phyloP scores from a whole-genome alignment of 345 rosid species.

The Gossypium longicalyx region DNA sequence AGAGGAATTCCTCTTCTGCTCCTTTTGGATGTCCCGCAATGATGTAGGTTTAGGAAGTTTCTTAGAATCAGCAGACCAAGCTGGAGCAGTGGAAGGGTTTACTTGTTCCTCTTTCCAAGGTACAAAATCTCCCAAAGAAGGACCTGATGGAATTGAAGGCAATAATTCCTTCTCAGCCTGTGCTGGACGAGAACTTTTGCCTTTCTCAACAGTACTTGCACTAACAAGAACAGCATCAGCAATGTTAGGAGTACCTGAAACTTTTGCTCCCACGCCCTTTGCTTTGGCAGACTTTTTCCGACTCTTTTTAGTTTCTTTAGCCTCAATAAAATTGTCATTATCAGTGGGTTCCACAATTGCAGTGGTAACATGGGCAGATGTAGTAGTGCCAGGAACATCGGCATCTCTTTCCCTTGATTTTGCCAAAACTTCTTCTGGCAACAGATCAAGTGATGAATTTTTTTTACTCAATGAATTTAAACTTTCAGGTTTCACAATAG shows the following conservation, averaged over 20 bases:
- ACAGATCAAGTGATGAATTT: constrained; percentile 66
- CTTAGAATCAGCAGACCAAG: constrained; percentile 78
- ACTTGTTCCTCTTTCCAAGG: constrained; percentile 72
- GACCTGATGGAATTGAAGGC: constrained; percentile 83
- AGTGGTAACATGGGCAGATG: constrained; percentile 24
- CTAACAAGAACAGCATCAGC: constrained; percentile 46
- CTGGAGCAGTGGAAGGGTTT: constrained; percentile 58
- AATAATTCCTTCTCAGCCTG: constrained; percentile 67
- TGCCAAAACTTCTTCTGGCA: constrained; percentile 59
- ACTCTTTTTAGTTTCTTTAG: constrained; percentile 79
- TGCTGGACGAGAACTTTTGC: constrained; percentile 51
- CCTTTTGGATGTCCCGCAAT: constrained; percentile 84
- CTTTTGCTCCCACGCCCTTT: constrained; percentile 57
- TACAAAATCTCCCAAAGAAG: constrained; percentile 96
- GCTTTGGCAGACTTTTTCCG: constrained; percentile 90
- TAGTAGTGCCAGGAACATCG: constrained; percentile 32
- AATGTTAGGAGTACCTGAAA: constrained; percentile 29
- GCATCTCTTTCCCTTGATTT: constrained; percentile 46
- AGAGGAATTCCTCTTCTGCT: constrained; percentile 61
- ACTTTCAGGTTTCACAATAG: constrained; percentile 38
- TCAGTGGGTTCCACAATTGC: constrained; percentile 41
- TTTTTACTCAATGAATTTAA: constrained; percentile 45
- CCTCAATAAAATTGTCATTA: constrained; percentile 74
- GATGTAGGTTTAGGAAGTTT: constrained; percentile 63
- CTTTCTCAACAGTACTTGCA: constrained; percentile 65